These are phyloP conservation scores for Blakeslea trispora DNA, from an alignment of 371 early-diverging fungal species.

Conservation along the genomic window DNA sequence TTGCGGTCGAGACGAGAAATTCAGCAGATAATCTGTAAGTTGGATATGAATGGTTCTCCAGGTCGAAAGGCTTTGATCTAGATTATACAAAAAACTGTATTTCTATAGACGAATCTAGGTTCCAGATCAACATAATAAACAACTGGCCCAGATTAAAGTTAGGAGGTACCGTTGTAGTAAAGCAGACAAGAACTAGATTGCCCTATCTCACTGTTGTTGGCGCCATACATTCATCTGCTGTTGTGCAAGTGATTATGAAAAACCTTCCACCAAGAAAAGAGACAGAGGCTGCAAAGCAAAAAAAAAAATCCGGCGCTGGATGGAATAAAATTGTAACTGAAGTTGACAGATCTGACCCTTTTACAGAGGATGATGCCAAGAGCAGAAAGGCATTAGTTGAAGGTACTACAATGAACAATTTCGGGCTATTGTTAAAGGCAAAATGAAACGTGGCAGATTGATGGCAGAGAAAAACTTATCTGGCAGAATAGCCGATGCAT, in stretches of 20 bases:
- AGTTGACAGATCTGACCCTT: too few species aligned
- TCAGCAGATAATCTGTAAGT: conserved; percentile 6
- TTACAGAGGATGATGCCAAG: conserved; percentile 13
- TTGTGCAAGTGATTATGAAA: conserved; percentile 14
- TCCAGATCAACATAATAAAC: conserved; percentile 14
- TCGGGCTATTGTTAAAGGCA: conserved; percentile 6
- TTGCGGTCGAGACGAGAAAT: conserved; percentile 8
- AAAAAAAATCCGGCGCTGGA: conserved; percentile 9
- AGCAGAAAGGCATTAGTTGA: conserved; percentile 9
- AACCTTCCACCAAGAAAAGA: conserved; percentile 18
- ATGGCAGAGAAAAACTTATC: conserved; percentile 6
- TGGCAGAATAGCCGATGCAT: conserved; percentile 3
- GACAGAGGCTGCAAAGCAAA: conserved; percentile 9
- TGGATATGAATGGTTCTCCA: conserved; percentile 13
- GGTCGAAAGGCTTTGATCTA: conserved; percentile 15
- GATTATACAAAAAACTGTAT: conserved; percentile 20
- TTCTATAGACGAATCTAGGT: conserved; percentile 22
- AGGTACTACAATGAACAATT: conserved; percentile 14
- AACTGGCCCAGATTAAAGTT: conserved; percentile 7
- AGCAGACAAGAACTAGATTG: conserved; percentile 1
- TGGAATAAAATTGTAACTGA: not conserved
- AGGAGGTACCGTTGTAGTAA: conserved; percentile 2
- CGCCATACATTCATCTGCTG: conserved; percentile 13
- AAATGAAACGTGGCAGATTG: conserved; percentile 4
- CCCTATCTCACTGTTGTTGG: conserved; percentile 12